These are phyloP conservation scores for Trapa bicornis DNA, from an alignment of 345 rosid species.

Conservation along the genomic window DNA sequence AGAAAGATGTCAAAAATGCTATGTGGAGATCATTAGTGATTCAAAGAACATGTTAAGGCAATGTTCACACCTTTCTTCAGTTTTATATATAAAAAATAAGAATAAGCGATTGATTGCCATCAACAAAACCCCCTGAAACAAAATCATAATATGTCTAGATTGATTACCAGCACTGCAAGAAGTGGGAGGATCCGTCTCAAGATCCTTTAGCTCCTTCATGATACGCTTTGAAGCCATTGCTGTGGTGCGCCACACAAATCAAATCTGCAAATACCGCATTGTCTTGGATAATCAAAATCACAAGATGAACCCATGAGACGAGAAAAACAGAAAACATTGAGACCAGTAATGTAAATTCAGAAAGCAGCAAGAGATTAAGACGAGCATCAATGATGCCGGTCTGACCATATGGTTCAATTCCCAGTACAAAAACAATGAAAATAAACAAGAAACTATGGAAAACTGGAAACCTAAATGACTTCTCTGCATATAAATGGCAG, in stretches of 20 bases:
- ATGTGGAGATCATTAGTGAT: too few relatives aligned
- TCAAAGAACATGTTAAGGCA: too few relatives aligned
- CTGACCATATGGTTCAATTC: background rate
- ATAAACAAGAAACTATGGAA: background rate
- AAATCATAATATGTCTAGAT: background rate
- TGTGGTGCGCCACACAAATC: too few relatives aligned
- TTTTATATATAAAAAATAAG: too few relatives aligned
- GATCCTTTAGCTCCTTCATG: background rate
- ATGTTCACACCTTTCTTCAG: too few relatives aligned
- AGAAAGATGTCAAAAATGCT: too few relatives aligned
- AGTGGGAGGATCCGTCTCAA: slow-evolving; percentile 1
- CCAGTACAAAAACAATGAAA: background rate
- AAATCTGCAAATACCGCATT: background rate
- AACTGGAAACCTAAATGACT: background rate
- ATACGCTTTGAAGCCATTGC: background rate
- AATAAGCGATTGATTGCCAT: background rate
- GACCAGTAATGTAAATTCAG: too few relatives aligned
- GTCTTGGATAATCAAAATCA: too few relatives aligned
- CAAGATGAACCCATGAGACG: background rate
- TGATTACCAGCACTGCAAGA: slow-evolving; percentile 1
- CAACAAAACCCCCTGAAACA: background rate
- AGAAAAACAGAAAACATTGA: background rate
- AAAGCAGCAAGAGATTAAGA: too few relatives aligned
- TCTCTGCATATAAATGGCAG: too few relatives aligned
- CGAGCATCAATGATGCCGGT: too few relatives aligned